A percentile compares a stretch with the other conserved stretches of the same genome.
Evolutionary conservation across 371 early-diverging fungal genomes (phyloP).

Genomic region (Sanchytrium tribonematis): DNA sequence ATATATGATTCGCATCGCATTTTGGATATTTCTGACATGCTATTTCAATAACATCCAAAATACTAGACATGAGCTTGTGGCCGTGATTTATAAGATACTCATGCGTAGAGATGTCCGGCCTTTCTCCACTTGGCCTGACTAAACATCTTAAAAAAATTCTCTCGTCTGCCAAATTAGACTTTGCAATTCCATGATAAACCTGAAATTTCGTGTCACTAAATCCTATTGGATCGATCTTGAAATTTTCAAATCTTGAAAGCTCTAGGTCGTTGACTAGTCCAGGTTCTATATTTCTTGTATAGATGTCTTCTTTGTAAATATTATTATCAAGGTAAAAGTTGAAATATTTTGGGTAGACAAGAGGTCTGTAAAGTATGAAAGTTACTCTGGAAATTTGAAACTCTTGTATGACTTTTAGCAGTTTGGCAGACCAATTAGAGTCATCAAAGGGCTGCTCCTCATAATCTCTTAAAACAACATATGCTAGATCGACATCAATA

Average conservation of each 20-base stretch:
- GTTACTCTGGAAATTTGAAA: slow-evolving; percentile 27
- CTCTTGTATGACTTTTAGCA: too few species aligned
- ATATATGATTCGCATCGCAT: slow-evolving; percentile 89
- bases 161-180: slow-evolving; percentile 68
- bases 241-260: slow-evolving; percentile 64
- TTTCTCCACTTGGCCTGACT: slow-evolving; percentile 43
- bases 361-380: slow-evolving; percentile 47
- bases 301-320: slow-evolving; percentile 56
- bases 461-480: too few species aligned
- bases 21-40: slow-evolving; percentile 58
- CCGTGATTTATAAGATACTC: slow-evolving; percentile 48
- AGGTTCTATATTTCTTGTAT: slow-evolving; percentile 89
- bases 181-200: slow-evolving; percentile 76
- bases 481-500: too few species aligned
- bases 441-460: too few species aligned
- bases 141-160: slow-evolving; percentile 91
- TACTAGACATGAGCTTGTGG: slow-evolving; percentile 62
- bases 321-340: slow-evolving; percentile 38
- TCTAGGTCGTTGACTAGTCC: slow-evolving; percentile 88
- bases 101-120: neutral
- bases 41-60: slow-evolving; percentile 74
- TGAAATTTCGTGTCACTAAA: slow-evolving; percentile 60
- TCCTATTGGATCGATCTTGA: slow-evolving; percentile 75
- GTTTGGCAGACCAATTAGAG: too few species aligned
- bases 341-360: slow-evolving; percentile 63